Evolutionary conservation across 2,329 filamentous ascomycete species (phyloP).

Genomic region (Colletotrichum cuscutae): DNA sequence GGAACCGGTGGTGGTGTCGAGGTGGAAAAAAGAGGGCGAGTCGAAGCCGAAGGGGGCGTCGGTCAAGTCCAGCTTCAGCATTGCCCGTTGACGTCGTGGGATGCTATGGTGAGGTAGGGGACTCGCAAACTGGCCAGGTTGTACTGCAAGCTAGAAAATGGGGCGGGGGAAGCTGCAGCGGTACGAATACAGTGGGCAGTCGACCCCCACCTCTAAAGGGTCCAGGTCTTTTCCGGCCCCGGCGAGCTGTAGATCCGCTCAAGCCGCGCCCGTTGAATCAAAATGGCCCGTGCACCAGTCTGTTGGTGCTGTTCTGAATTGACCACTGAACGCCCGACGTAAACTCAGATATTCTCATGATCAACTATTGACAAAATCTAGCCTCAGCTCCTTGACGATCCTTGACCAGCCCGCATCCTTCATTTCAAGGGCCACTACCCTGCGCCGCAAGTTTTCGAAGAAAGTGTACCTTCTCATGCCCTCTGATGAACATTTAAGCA

Average conservation of each 20-base stretch:
- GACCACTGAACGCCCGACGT: background rate
- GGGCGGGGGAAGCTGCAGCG: constrained; percentile 27
- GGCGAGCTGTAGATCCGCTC: background rate
- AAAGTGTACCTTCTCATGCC: background rate
- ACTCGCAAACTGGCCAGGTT: constrained; percentile 29
- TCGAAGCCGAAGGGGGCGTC: constrained; percentile 21
- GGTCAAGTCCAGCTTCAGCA: constrained; percentile 27
- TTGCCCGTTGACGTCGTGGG: constrained; percentile 29
- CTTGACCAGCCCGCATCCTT: background rate
- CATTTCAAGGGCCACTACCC: background rate
- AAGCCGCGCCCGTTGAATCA: background rate
- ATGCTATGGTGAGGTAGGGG: background rate
- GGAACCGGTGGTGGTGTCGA: background rate
- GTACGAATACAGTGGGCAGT: constrained; percentile 7
- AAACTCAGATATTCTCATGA: background rate
- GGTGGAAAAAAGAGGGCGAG: background rate
- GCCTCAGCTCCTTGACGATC: background rate
- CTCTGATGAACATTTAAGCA: background rate
- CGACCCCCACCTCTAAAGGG: constrained; percentile 10
- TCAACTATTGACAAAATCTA: background rate
- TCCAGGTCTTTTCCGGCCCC: constrained; percentile 18
- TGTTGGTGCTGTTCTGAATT: background rate
- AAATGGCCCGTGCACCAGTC: background rate
- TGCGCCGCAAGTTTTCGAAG: background rate
- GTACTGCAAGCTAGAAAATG: constrained; percentile 28